Evolutionary conservation across 495 filamentous ascomycete species (phyloP).

Genomic region (Penicillium cosmopolitanum): DNA sequence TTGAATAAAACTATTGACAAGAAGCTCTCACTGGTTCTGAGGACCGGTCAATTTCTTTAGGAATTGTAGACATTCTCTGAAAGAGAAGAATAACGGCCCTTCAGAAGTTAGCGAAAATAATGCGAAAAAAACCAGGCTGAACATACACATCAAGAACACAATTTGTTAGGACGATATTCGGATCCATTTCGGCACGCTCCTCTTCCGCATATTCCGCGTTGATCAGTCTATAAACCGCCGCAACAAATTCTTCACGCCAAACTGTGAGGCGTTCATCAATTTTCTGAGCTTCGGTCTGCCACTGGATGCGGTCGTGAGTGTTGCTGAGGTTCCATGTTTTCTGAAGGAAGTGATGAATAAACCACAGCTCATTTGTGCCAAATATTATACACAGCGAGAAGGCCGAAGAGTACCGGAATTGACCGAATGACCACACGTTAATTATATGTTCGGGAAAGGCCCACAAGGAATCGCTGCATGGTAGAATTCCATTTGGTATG

Average conservation of each 20-base stretch:
- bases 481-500: constrained; percentile 22
- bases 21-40: background rate
- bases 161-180: constrained; percentile 24
- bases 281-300: constrained; percentile 32
- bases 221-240: constrained; percentile 7
- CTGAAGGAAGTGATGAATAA: constrained; percentile 35
- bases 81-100: constrained; percentile 34
- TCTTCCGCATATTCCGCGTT: constrained; percentile 7
- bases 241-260: constrained; percentile 27
- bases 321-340: constrained; percentile 28
- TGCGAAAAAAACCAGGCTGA: background rate
- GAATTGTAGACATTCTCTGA: constrained; percentile 18
- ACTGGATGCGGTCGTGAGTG: constrained; percentile 25
- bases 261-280: constrained; percentile 32
- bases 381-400: constrained; percentile 13
- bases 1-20: background rate
- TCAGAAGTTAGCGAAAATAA: background rate
- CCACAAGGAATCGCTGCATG: constrained; percentile 8
- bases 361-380: constrained; percentile 30
- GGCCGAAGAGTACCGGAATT: constrained; percentile 8
- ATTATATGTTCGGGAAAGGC: constrained; percentile 6
- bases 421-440: constrained; percentile 2
- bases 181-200: constrained; percentile 12
- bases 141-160: constrained; percentile 21
- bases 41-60: background rate